phyloP scores from a whole-genome alignment of 2,329 filamentous ascomycete genomes.

The Moelleriella libera region DNA sequence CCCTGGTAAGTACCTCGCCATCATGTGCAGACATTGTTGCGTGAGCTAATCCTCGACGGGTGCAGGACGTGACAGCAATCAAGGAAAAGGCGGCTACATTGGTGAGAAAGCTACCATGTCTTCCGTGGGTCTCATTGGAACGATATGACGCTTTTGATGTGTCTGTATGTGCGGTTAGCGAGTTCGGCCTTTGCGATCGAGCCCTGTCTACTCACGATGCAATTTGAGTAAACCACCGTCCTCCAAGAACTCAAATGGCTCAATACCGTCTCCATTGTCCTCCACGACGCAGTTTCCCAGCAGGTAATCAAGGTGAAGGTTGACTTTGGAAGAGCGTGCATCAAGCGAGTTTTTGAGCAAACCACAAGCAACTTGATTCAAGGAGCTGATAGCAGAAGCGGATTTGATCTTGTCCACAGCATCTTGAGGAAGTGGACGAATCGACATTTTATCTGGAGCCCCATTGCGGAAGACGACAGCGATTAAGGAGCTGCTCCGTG shows the following conservation, averaged over 20 bases:
- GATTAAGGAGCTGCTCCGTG: too few species aligned
- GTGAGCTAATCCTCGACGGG: slow-evolving; percentile 42
- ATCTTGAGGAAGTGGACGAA: slow-evolving; percentile 54
- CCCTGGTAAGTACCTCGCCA: slow-evolving; percentile 48
- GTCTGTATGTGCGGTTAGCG: slow-evolving; percentile 30
- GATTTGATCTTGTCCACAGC: slow-evolving; percentile 73
- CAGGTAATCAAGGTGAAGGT: slow-evolving; percentile 57
- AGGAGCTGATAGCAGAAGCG: slow-evolving; percentile 61
- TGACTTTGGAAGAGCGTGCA: slow-evolving; percentile 54
- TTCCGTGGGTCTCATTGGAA: slow-evolving; percentile 41
- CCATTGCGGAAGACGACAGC: slow-evolving; percentile 1
- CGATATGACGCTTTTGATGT: slow-evolving; percentile 56
- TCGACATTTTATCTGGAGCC: slow-evolving; percentile 34
- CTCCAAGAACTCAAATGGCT: slow-evolving; percentile 54
- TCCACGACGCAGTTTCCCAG: slow-evolving; percentile 68
- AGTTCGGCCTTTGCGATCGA: not conserved
- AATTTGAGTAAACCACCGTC: slow-evolving; percentile 58
- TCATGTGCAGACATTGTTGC: slow-evolving; percentile 59
- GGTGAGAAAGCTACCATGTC: slow-evolving; percentile 60
- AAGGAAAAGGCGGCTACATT: slow-evolving; percentile 65
- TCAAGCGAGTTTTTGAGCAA: slow-evolving; percentile 78
- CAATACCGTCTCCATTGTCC: slow-evolving; percentile 73
- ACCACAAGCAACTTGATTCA: slow-evolving; percentile 57
- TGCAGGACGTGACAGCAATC: slow-evolving; percentile 61
- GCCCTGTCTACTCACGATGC: slow-evolving; percentile 43